Percentiles rank a stretch among this genome's conserved stretches.
These are phyloP conservation scores for Apophysomyces sp. DNA, from an alignment of 371 early-diverging fungal genomes.

Conservation along the genomic window DNA sequence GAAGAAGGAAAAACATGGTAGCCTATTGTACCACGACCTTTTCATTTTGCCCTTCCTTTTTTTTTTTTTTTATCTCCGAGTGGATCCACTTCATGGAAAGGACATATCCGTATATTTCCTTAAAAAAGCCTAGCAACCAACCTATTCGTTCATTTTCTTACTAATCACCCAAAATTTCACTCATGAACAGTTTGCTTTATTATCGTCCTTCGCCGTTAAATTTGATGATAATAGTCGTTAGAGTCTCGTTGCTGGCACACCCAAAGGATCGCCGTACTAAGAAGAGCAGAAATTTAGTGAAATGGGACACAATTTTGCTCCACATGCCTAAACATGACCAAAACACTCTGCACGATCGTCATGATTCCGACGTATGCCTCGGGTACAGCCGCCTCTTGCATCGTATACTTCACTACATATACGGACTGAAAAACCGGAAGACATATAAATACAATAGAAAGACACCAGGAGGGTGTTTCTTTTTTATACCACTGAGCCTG, in stretches of 20 bases:
- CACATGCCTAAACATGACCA: constrained; percentile 67
- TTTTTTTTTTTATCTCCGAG: too few species aligned
- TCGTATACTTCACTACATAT: constrained; percentile 65
- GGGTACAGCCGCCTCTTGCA: constrained; percentile 51
- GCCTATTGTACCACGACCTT: too few species aligned
- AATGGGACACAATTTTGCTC: not conserved
- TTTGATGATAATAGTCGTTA: not conserved
- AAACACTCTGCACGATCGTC: constrained; percentile 59
- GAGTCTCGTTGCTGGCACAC: constrained; percentile 3
- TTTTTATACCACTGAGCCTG: constrained; percentile 62
- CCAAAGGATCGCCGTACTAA: constrained; percentile 16
- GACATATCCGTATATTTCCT: too few species aligned
- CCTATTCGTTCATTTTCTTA: too few species aligned
- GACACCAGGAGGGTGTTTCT: not conserved
- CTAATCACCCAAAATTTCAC: too few species aligned
- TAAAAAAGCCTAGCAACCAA: too few species aligned
- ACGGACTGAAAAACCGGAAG: constrained; percentile 48
- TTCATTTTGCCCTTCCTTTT: too few species aligned
- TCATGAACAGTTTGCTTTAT: not conserved
- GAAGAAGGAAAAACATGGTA: too few species aligned
- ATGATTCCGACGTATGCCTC: constrained; percentile 64
- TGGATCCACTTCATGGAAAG: too few species aligned
- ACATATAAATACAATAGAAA: not conserved
- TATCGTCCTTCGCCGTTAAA: not conserved
- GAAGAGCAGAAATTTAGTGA: not conserved